These are phyloP conservation scores for Suillus plorans DNA, from an alignment of 768 basidiomycete species.

Conservation along the genomic window DNA sequence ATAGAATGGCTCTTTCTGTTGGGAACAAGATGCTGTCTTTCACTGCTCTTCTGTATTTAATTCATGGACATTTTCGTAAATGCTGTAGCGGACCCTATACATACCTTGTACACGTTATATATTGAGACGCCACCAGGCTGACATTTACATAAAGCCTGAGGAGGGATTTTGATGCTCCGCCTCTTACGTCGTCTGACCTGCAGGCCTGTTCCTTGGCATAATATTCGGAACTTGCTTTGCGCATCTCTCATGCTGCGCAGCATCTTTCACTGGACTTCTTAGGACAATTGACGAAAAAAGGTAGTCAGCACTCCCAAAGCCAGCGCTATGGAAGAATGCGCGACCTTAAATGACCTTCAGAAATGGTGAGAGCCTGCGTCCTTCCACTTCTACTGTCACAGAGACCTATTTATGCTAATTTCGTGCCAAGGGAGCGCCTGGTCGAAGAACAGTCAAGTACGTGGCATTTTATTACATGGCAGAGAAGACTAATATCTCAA, in stretches of 20 bases:
- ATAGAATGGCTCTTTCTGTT: slow-evolving; percentile 24
- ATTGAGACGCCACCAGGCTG: background rate
- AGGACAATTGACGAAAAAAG: background rate
- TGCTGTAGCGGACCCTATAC: background rate
- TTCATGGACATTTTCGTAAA: slow-evolving; percentile 1
- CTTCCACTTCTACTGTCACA: background rate
- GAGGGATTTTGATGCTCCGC: slow-evolving; percentile 1
- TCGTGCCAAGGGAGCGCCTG: slow-evolving; percentile 28
- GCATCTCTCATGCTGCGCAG: background rate
- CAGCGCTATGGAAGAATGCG: slow-evolving; percentile 7
- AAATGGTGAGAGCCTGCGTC: slow-evolving; percentile 4
- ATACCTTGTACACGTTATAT: background rate
- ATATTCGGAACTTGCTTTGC: slow-evolving; percentile 2
- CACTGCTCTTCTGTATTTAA: background rate
- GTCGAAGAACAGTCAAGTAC: slow-evolving; percentile 35
- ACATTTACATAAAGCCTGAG: background rate
- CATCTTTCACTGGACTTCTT: background rate
- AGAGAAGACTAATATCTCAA: background rate
- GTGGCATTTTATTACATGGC: background rate
- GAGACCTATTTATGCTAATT: background rate
- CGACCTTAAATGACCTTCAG: slow-evolving; percentile 8
- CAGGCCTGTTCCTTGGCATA: background rate
- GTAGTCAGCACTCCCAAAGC: background rate
- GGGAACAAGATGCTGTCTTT: background rate
- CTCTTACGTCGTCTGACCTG: background rate